phyloP scores from a whole-genome alignment of 148 eudicot species.

The Salicornia ramosissima region DNA sequence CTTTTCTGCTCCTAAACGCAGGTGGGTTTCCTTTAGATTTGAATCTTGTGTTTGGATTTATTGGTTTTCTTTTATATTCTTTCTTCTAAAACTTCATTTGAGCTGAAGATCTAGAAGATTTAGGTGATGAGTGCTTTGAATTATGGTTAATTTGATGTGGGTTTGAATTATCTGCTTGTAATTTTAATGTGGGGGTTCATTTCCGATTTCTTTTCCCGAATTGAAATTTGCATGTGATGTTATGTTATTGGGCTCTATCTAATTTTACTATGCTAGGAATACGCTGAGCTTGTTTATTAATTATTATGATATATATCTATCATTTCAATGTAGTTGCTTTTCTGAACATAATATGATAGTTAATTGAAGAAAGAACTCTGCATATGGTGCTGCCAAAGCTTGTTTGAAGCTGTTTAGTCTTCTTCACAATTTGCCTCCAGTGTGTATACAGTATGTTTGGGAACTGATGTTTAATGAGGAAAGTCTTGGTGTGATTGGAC shows the following conservation, averaged over 20 bases:
- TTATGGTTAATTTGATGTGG: background rate
- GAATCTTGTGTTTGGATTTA: slow-evolving; percentile 1
- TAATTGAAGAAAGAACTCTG: background rate
- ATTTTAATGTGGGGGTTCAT: background rate
- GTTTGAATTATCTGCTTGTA: background rate
- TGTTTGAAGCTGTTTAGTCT: background rate
- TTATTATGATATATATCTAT: background rate
- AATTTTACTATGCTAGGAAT: too few relatives aligned
- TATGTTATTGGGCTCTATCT: background rate
- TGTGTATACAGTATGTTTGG: background rate
- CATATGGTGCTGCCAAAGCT: background rate
- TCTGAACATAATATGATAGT: background rate
- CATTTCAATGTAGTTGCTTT: background rate
- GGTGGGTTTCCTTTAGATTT: slow-evolving; percentile 24
- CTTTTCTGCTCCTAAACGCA: slow-evolving; percentile 17
- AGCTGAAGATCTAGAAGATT: slow-evolving; percentile 28
- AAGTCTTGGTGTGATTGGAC: too few relatives aligned
- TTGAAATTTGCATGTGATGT: background rate
- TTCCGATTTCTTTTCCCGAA: background rate
- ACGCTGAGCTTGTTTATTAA: background rate
- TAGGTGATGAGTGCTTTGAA: background rate
- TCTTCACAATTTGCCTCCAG: background rate
- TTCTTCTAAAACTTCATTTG: background rate
- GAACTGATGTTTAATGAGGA: too few relatives aligned
- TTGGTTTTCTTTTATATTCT: background rate